These are phyloP conservation scores for Monilinia vaccinii-corymbosi DNA, from an alignment of 2,329 filamentous ascomycete species.

Conservation along the genomic window DNA sequence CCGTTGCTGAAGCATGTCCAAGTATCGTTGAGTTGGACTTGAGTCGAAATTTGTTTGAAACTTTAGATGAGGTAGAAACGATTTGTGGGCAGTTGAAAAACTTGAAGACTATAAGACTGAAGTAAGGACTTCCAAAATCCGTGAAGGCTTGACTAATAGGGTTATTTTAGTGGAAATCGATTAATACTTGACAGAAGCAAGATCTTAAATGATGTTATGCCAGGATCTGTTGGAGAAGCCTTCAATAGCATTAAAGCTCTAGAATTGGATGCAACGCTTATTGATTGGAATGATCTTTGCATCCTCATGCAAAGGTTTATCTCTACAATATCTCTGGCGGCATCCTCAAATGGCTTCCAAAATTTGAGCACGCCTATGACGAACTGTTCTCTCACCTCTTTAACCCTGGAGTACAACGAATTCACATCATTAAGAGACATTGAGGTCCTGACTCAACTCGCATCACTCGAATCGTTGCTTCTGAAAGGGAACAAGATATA, in stretches of 20 bases:
- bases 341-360: constrained; percentile 49
- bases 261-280: constrained; percentile 56
- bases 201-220: not conserved
- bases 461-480: constrained; percentile 49
- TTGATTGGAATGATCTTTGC: constrained; percentile 57
- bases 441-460: constrained; percentile 41
- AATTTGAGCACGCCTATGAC: constrained; percentile 36
- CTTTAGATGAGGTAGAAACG: constrained; percentile 54
- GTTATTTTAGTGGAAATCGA: constrained; percentile 58
- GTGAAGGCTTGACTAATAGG: constrained; percentile 5
- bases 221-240: constrained; percentile 27
- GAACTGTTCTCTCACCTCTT: constrained; percentile 38
- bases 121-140: constrained; percentile 42
- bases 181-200: constrained; percentile 35
- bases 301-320: constrained; percentile 45
- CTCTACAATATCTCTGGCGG: constrained; percentile 41
- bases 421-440: constrained; percentile 53
- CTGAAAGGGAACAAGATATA: constrained; percentile 71
- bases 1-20: constrained; percentile 46
- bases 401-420: constrained; percentile 66
- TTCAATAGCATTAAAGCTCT: constrained; percentile 50
- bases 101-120: constrained; percentile 58
- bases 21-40: constrained; percentile 73
- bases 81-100: constrained; percentile 64
- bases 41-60: constrained; percentile 71